Percentiles rank a stretch among this genome's conserved stretches.
These are phyloP conservation scores for Metarhizium sp. DNA, from an alignment of 2,329 filamentous ascomycete species.

Conservation along the genomic window DNA sequence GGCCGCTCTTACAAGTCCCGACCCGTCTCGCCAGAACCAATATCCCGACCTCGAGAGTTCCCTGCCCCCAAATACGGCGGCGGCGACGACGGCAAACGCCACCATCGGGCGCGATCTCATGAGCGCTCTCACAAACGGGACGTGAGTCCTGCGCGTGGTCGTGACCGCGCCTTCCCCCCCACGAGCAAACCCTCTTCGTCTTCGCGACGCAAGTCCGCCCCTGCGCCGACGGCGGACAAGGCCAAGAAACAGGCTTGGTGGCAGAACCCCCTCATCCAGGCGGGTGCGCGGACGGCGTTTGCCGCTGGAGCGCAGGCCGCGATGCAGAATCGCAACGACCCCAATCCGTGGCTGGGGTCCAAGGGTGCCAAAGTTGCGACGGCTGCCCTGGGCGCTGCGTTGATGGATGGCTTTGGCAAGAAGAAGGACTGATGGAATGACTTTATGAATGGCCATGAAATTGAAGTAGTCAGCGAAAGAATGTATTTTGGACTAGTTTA, in stretches of 20 bases:
- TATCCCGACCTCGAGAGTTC: constrained; percentile 1
- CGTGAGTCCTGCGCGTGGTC: constrained; percentile 14
- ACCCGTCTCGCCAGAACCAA: constrained; percentile 5
- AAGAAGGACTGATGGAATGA: constrained; percentile 13
- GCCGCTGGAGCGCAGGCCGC: constrained; percentile 39
- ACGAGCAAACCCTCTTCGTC: constrained; percentile 7
- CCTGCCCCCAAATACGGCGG: constrained; percentile 8
- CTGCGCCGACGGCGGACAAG: constrained; percentile 11
- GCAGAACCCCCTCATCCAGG: constrained; percentile 27
- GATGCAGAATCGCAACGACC: constrained; percentile 34
- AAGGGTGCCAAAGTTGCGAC: constrained; percentile 40
- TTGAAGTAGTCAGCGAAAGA: background rate
- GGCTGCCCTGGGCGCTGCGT: constrained; percentile 37
- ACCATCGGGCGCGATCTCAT: constrained; percentile 15
- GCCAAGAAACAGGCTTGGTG: constrained; percentile 21
- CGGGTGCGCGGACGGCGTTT: constrained; percentile 36
- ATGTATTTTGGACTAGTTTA: background rate
- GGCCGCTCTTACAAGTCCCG: constrained; percentile 1
- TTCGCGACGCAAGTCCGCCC: constrained; percentile 9
- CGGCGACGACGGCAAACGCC: constrained; percentile 10
- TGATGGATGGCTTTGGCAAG: constrained; percentile 37
- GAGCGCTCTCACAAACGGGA: constrained; percentile 11
- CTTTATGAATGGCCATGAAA: background rate
- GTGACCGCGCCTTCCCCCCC: constrained; percentile 5
- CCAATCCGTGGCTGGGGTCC: constrained; percentile 35